Evolutionary conservation across 73 alveolate genomes (phyloP).

Genomic region (Effrenium voratum): DNA sequence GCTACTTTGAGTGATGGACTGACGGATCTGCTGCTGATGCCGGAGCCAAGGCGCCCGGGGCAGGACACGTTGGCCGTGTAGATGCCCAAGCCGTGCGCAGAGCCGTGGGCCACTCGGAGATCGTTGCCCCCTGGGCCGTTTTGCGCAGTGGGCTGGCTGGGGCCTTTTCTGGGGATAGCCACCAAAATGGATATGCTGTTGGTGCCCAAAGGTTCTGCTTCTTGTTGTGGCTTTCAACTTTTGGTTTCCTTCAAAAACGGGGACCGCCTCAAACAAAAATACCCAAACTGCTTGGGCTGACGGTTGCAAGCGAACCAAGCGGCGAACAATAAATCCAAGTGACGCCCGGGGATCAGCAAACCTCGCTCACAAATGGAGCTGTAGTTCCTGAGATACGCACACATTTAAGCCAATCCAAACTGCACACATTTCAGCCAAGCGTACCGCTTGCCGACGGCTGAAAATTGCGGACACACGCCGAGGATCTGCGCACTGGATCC

Average conservation of each 20-base stretch:
- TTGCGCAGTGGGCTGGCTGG: no score
- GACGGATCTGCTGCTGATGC: no score
- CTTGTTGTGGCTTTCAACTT: no score
- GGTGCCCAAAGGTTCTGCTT: no score
- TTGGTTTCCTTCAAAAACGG: no score
- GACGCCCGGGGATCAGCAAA: constrained; percentile 83
- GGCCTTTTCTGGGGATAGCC: no score
- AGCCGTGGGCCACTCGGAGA: constrained; percentile 45
- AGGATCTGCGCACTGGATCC: constrained; percentile 38
- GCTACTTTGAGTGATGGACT: no score
- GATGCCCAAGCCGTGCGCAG: constrained; percentile 70
- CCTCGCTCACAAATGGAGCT: constrained; percentile 44
- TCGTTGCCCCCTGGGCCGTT: constrained; percentile 51
- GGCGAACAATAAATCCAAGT: not conserved
- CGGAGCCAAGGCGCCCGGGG: not conserved
- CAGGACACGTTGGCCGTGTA: constrained; percentile 34
- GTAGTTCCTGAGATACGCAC: constrained; percentile 19
- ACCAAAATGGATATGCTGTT: no score
- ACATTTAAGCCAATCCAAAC: not conserved
- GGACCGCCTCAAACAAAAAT: no score
- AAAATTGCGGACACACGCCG: not conserved
- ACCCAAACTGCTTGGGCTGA: no score
- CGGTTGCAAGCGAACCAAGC: no score
- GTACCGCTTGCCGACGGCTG: not conserved
- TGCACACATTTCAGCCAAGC: not conserved